These are phyloP conservation scores for Maudiozyma turicensis DNA, from an alignment of 805 yeast species.

Conservation along the genomic window DNA sequence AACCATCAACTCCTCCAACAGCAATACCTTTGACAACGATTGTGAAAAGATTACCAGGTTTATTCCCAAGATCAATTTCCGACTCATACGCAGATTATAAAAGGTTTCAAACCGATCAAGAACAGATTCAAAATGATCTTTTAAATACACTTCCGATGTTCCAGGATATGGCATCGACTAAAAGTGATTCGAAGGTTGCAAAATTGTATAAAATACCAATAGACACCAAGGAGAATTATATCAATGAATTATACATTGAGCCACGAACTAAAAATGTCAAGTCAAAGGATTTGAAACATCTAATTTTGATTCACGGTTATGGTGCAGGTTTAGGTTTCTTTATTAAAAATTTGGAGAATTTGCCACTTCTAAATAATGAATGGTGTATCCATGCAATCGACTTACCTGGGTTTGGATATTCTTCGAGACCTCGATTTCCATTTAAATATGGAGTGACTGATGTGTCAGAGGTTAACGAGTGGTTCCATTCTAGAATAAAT, in stretches of 20 bases:
- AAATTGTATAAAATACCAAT: constrained; percentile 31
- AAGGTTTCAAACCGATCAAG: constrained; percentile 27
- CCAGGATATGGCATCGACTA: constrained; percentile 19
- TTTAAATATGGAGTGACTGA: constrained; percentile 23
- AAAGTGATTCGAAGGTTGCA: constrained; percentile 8
- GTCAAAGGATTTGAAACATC: constrained; percentile 29
- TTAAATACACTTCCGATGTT: constrained; percentile 39
- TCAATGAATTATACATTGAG: constrained; percentile 67
- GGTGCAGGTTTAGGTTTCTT: constrained; percentile 92
- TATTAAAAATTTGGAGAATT: constrained; percentile 56
- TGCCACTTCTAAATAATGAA: constrained; percentile 33
- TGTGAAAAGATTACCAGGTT: constrained; percentile 31
- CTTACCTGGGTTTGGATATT: constrained; percentile 82
- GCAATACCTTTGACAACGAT: constrained; percentile 53
- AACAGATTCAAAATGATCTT: constrained; percentile 39
- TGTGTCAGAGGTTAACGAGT: constrained; percentile 23
- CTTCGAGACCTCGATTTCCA: constrained; percentile 67
- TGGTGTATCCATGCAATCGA: constrained; percentile 85
- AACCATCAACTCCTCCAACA: constrained; percentile 49
- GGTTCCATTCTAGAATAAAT: constrained; percentile 42
- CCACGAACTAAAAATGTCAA: constrained; percentile 30
- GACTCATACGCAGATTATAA: constrained; percentile 48
- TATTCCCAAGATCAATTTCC: constrained; percentile 47
- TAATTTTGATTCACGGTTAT: constrained; percentile 84
- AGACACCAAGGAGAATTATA: constrained; percentile 39